These are phyloP conservation scores for Suhomyces sp. DNA, from an alignment of 805 yeast species.

Conservation along the genomic window DNA sequence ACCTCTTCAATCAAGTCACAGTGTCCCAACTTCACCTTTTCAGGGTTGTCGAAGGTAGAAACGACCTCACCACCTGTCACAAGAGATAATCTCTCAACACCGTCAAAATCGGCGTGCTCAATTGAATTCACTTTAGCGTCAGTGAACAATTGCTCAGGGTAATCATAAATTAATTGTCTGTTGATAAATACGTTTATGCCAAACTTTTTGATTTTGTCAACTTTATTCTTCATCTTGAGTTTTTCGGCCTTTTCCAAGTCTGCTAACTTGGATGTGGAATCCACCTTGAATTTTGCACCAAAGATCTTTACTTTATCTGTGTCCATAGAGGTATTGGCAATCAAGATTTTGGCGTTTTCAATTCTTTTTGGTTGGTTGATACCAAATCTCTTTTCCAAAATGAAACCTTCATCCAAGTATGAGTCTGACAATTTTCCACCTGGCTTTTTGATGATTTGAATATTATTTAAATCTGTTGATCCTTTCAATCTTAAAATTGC, in stretches of 20 bases:
- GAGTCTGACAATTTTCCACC: constrained; percentile 94
- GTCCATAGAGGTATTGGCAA: constrained; percentile 95
- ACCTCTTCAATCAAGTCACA: constrained; percentile 91
- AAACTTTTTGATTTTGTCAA: constrained; percentile 83
- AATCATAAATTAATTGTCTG: constrained; percentile 95
- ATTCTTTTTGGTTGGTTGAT: constrained; percentile 88
- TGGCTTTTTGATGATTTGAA: constrained; percentile 86
- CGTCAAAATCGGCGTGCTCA: constrained; percentile 98
- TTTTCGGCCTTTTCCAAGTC: constrained; percentile 93
- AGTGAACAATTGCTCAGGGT: constrained; percentile 93
- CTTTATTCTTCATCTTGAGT: constrained; percentile 86
- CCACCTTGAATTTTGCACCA: constrained; percentile 97
- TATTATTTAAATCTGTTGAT: constrained; percentile 83
- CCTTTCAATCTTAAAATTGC: constrained; percentile 88
- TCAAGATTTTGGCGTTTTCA: constrained; percentile 78
- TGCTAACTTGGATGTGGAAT: constrained; percentile 89
- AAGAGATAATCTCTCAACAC: constrained; percentile 91
- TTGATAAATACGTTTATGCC: constrained; percentile 88
- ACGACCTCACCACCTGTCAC: constrained; percentile 99
- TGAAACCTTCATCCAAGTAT: constrained; percentile 93
- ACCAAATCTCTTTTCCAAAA: constrained; percentile 88
- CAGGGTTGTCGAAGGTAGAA: constrained; percentile 93
- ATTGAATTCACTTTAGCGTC: constrained; percentile 86
- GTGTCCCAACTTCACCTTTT: constrained; percentile 76
- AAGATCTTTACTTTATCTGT: constrained; percentile 96